Evolutionary conservation across 768 basidiomycete species (phyloP), one percentile per base, ranked within the genome.

Genomic region (Pleurotus tuber-regium): DNA sequence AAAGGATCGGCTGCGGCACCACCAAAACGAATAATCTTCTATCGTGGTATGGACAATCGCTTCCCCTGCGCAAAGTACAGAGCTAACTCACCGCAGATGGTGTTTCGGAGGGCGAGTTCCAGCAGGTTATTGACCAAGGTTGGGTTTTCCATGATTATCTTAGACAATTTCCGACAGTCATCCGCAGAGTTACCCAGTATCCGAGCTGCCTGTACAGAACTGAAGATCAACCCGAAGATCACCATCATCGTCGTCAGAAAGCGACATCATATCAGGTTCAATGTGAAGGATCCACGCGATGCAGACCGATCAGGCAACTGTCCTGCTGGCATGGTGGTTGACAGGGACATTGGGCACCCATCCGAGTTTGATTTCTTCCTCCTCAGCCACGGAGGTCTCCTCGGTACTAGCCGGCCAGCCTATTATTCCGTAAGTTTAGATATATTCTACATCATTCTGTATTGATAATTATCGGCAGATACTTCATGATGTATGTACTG

Each of bases 161-260:
- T 30, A n/a, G 14, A 14, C 33, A 31, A 11, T 21, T 41, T 30
- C 19, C 50, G 9, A 36, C 49, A 28, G 19, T 25, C 29, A 48
- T 47, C 57, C 10, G 53, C 12, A 38, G 19, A 44, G 48, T 44
- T 16, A 35, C 38, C 51, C 25, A 38, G 35, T n/a, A 61, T 43
- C 53, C 3, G 52, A 89, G 90, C 56, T 43, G 89, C 89, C 2
- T 92, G 87, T 55, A 53, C 43, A 0, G 76, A 80, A 3, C 58
- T 87, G 0, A 70, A 71, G 4, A 84, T 90, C 24, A 70, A 72
- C 0, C 80, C 82, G 0, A 82, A 78, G 46, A 87, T 92, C 23
- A 92, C 91, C 0, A 69, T 92, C 16, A 77, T 92, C 44, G 73
- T 92, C 23, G 90, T 92, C 6, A 89, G 87, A 11, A 93, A 92